Base-by-base conservation (phyloP, 345 rosid species). In the Triadica sebifera region DNA sequence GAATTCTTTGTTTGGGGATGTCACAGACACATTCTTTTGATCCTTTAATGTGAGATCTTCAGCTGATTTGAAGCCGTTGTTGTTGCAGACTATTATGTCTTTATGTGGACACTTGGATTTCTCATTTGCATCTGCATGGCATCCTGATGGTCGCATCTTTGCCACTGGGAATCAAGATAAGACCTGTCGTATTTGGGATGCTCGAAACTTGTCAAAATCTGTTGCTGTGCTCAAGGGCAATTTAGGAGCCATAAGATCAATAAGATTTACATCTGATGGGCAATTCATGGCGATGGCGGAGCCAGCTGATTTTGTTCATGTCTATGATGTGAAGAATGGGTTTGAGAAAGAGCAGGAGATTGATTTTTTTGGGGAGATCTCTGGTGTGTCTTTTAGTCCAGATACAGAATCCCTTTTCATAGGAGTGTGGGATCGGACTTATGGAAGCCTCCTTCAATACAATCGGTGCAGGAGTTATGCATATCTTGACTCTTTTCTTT, bases 121-220 rank as follows among this genome's bases (percentile, higher is more conserved):
- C 79, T 87, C 91, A 2, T 87, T 87, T 81, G 91, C 91, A 56
- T 87, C 89, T 51, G 86, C 89, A 45, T 87, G 91, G 91, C 89
- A 87, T 75, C 91, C 89, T 2, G 82, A 80, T 74, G 89, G 91
- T 3, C 78, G 60, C 22, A 78, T 75, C 70, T 87, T 87, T 82
- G 91, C 91, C 63, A 87, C 87, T 6, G 89, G 91, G 68, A 87
- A 87, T 78, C 89, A 86, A 81, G 91, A 87, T 79, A 87, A 87
- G 84, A 87, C 89, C 19, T 87, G 91, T 49, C 89, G 87, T 1
- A 63, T 87, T 41, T 87, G 91, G 91, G 91, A 87, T 67, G 75
- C 76, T 10, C 70, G 91, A 41, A 85, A 87, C 75, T 77, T 84
- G 63, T 87, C 91, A 13, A 83, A 80, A 62, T 84, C 87, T 12